Evolutionary conservation across 768 basidiomycete species (phyloP).

Genomic region (Crepidotus variabilis): DNA sequence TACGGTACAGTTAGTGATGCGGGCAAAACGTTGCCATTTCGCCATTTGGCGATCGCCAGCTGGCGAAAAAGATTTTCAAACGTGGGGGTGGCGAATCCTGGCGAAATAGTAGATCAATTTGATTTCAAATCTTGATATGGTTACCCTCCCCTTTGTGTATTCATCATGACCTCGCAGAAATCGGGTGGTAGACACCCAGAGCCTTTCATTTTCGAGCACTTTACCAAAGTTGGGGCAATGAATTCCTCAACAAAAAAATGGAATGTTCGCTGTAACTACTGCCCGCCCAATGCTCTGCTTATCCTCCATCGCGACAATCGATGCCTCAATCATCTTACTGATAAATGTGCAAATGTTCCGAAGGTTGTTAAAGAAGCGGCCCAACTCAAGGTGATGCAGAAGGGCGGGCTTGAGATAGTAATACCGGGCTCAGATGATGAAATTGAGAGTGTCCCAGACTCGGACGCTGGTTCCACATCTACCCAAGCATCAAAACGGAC

Average conservation of each 20-base stretch:
- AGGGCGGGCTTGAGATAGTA: background rate
- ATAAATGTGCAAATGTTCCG: background rate
- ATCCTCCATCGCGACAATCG: slow-evolving; percentile 3
- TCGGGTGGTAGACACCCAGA: background rate
- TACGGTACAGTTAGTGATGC: slow-evolving; percentile 1
- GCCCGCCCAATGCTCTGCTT: background rate
- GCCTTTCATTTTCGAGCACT: background rate
- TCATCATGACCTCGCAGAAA: background rate
- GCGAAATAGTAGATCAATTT: background rate
- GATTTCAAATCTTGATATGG: background rate
- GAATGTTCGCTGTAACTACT: slow-evolving; percentile 1
- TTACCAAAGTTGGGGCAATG: background rate
- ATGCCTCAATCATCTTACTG: background rate
- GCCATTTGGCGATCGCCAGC: slow-evolving; percentile 5
- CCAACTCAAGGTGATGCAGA: background rate
- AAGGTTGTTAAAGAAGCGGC: background rate
- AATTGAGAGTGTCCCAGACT: background rate
- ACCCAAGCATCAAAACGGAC: background rate
- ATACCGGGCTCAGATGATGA: background rate
- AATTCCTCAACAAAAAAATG: background rate
- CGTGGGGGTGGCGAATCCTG: background rate
- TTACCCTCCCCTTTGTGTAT: background rate
- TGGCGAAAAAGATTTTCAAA: background rate
- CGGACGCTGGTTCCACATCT: background rate
- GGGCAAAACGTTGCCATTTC: slow-evolving; percentile 3